A percentile compares a stretch with the other conserved stretches of the same genome.
Evolutionary conservation across 2,329 filamentous ascomycete genomes (phyloP).

Genomic region (Pestalotiopsis sp.): DNA sequence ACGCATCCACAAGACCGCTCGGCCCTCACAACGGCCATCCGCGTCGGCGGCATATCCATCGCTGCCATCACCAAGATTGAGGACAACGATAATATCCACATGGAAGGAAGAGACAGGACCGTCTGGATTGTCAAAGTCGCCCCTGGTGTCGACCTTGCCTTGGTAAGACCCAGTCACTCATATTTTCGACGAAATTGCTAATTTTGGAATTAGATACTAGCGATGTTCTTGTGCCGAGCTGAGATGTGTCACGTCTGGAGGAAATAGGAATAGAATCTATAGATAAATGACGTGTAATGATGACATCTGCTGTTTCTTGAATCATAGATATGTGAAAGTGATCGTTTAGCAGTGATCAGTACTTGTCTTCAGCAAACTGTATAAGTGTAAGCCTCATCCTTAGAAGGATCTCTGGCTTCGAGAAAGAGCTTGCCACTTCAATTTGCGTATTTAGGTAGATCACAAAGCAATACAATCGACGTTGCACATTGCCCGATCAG

Average conservation of each 20-base stretch:
- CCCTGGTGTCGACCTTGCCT: conserved; percentile 12
- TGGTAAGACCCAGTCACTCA: conserved; percentile 1
- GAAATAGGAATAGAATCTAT: not conserved
- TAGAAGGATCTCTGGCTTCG: no score
- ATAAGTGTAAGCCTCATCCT: no score
- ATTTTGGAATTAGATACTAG: not conserved
- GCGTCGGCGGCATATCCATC: not conserved
- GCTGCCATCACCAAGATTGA: conserved; percentile 13
- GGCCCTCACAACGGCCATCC: not conserved
- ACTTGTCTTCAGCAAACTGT: no score
- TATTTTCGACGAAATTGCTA: not conserved
- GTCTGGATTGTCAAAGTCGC: conserved; percentile 14
- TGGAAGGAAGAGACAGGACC: conserved; percentile 5
- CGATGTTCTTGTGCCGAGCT: conserved; percentile 11
- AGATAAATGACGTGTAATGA: no score
- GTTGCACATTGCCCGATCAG: no score
- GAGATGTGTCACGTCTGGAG: conserved; percentile 14
- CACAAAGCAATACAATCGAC: no score
- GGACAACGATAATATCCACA: conserved; percentile 1
- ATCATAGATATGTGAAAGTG: no score
- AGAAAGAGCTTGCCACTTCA: no score
- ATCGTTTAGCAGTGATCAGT: no score
- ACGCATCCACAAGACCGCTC: conserved; percentile 11
- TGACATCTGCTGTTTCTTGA: no score
- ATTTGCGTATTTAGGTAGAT: no score